These are phyloP conservation scores for Psidium friedrichsthalianum DNA, from an alignment of 345 rosid genomes.

Conservation along the genomic window DNA sequence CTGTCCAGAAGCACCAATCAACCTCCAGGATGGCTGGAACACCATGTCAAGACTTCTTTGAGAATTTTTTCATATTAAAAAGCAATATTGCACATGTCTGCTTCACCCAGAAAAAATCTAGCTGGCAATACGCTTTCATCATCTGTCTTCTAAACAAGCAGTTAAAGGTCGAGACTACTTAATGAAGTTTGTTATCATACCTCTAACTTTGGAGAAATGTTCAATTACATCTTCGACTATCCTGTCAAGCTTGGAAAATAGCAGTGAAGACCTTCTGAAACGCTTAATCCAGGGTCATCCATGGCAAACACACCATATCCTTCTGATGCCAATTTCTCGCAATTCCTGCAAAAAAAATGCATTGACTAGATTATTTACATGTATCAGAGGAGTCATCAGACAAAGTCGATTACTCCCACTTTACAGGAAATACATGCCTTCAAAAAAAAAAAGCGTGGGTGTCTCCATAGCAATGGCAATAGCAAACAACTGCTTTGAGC, in stretches of 20 bases:
- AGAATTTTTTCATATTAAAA: neutral
- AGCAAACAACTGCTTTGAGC: conserved; percentile 70
- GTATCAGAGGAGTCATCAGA: conserved; percentile 2
- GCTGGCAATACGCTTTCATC: neutral
- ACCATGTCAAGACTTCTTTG: neutral
- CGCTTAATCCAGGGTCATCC: conserved; percentile 95
- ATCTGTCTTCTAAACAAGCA: neutral
- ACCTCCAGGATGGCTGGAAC: neutral
- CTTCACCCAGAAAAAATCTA: neutral
- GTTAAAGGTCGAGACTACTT: neutral
- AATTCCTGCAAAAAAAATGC: conserved; percentile 38
- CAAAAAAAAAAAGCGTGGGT: conserved; percentile 88
- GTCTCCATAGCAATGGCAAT: conserved; percentile 97
- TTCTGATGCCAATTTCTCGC: conserved; percentile 74
- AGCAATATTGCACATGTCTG: neutral
- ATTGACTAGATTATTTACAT: neutral
- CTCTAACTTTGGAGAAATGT: conserved; percentile 72
- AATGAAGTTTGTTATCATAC: conserved; percentile 10
- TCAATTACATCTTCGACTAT: conserved; percentile 81
- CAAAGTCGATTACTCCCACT: neutral
- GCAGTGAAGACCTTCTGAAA: conserved; percentile 88
- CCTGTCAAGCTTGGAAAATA: conserved; percentile 62
- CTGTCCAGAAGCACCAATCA: neutral
- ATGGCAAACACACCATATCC: conserved; percentile 92
- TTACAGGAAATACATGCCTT: conserved; percentile 40